Base-by-base conservation (phyloP, 345 rosid species). In the Erodium maritimum region DNA sequence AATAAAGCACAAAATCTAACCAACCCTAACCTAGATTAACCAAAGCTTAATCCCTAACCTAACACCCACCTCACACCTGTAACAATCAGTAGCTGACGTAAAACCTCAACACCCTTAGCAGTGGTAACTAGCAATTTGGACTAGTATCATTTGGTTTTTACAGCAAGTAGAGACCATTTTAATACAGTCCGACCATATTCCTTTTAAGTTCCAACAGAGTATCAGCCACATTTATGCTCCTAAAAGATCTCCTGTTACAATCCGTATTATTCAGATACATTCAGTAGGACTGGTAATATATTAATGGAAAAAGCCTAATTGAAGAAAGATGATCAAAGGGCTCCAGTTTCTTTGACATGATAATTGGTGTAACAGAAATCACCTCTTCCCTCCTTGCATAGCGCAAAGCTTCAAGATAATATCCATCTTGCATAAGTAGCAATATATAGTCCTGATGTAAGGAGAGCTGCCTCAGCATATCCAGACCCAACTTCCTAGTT, bases 401-500 rank as follows among this genome's bases (percentile, higher is more conserved):
- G 11, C 95, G 95, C 50, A 94, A 77, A 63, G 99, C 95, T 75
- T 87, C 96, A 29, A 80, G 88, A 70, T 85, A 86, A 66, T 81
- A 84, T 55, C 99, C 99, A 67, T 94, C 97, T 79, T 82, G 96
- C 53, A 79, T 86, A 1, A 90, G 85, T 25, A 61, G 72, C 55
- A 80, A 61, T 45, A 94, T 80, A 65, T 85, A 93, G 48, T 93
- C 99, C 53, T 81, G 88, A 73, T 94, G 95, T 33, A 90, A 71
- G 22, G 75, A 75, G 68, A 94, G 96, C 70, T 94, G 97, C 74
- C 97, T 83, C 72, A 90, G 66, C 96, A 94, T 94, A 56, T 94
- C 96, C 54, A 80, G 72, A 61, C 95, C 99, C 67, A 94, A 78
- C 77, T 94, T 90, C 82, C 95, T 81, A 51, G 80, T 78, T 69